Evolutionary conservation across 495 filamentous ascomycete genomes (phyloP), one percentile per base, ranked within the genome.

Genomic region (Staphylotrichum tortipilum): DNA sequence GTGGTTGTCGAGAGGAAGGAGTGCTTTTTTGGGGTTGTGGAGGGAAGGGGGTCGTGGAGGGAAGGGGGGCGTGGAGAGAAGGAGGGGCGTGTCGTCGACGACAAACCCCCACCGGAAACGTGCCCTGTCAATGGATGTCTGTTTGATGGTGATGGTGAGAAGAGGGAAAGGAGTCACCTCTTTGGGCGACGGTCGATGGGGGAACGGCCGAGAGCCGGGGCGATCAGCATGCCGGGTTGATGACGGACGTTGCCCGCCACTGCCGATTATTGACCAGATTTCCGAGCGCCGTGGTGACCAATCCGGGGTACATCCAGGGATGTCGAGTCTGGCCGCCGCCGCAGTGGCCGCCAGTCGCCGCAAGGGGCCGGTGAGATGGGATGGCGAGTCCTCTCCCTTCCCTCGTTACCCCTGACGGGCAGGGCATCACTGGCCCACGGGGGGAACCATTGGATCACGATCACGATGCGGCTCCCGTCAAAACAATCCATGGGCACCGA

Each of bases 231-330:
- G 28, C 26, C 17, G 29, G 42, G 17, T 44, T 44, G 18, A 33
- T 29, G 29, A 29, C 3, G 11, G 42, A 0, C 15, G 10, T 44
- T 33, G 42, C n/a, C 42, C 28, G 42, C 42, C 42, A 44, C 42
- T 44, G 42, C 42, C 28, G 42, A 44, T 21, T 21, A 44, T 44
- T 44, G 29, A 14, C 6, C 42, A 44, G 42, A 44, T 34, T 23
- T 33, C 17, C 28, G 42, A 29, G 42, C 22, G 7, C 28, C 42
- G 19, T 14, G 24, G 19, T 44, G 28, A 44, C 42, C 28, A 33
- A 33, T 44, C 42, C 42, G 42, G 42, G 42, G 42, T 44, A 33
- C 22, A 44, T 3, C 29, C 28, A 44, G 29, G 28, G 42, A 43
- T 43, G 42, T 8, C n/a, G 18, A 9, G 18, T 12, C 29, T 44